phyloP scores from a whole-genome alignment of 176 grass and related monocot genomes.

The Puccinellia tenuiflora region DNA sequence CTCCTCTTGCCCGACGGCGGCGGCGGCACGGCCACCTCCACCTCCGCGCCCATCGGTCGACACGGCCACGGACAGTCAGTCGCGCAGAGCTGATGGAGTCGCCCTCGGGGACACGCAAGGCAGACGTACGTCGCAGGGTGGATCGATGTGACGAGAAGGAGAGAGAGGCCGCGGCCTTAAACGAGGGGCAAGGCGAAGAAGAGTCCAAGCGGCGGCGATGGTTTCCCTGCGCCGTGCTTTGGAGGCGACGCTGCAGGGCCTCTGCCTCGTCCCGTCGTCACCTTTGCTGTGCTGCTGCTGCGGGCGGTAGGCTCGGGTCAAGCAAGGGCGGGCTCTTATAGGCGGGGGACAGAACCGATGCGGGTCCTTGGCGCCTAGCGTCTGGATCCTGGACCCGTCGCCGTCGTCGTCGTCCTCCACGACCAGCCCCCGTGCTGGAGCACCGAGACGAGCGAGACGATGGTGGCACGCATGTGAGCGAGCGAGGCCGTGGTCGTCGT shows the following conservation, averaged over 20 bases:
- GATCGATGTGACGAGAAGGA: background rate
- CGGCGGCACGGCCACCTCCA: background rate
- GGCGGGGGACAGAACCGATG: conserved; percentile 11
- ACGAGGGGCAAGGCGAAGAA: background rate
- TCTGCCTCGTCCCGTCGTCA: conserved; percentile 4
- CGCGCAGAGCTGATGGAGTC: too few relatives aligned
- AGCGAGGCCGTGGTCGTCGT: too few relatives aligned
- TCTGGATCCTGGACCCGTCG: conserved; percentile 3
- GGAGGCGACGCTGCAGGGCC: background rate
- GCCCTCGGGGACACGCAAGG: too few relatives aligned
- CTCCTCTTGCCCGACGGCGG: background rate
- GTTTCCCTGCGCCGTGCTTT: conserved; percentile 10
- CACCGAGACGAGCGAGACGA: background rate
- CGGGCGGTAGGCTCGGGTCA: background rate
- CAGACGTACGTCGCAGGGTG: background rate
- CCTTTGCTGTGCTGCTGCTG: background rate
- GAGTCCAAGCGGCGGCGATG: conserved; percentile 45
- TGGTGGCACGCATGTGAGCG: background rate
- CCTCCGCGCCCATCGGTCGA: conserved; percentile 48
- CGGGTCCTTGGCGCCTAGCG: conserved; percentile 17
- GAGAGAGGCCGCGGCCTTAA: conserved; percentile 14
- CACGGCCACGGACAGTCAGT: too few relatives aligned
- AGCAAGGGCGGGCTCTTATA: background rate
- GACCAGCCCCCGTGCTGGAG: conserved; percentile 10
- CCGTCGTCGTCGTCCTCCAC: background rate